Evolutionary conservation across 345 rosid genomes (phyloP).

Genomic region (Capsella bursapastoris): DNA sequence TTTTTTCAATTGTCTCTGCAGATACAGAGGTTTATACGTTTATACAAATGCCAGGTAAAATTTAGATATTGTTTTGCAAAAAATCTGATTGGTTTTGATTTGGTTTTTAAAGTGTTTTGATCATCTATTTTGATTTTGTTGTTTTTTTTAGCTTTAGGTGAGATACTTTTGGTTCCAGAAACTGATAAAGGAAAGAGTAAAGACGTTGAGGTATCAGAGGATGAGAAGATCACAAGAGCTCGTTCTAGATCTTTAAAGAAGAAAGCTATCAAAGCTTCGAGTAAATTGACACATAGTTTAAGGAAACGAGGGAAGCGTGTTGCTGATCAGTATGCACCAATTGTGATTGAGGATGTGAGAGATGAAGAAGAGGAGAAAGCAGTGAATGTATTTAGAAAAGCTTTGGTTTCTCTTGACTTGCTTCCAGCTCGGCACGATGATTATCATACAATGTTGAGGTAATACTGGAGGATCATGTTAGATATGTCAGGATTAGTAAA

Average conservation of each 20-base stretch:
- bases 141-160: conserved; percentile 43
- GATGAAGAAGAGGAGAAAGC: conserved; percentile 82
- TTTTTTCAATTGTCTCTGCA: background rate
- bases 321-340: conserved; percentile 45
- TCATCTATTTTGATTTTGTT: background rate
- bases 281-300: conserved; percentile 64
- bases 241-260: conserved; percentile 68
- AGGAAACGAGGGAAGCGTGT: conserved; percentile 77
- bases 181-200: conserved; percentile 50
- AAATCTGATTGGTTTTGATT: conserved; percentile 12
- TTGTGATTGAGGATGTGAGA: conserved; percentile 77
- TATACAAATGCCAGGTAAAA: conserved; percentile 59
- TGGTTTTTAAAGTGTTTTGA: background rate
- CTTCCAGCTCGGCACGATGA: conserved; percentile 80
- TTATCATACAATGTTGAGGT: conserved; percentile 96
- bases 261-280: conserved; percentile 83
- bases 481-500: background rate
- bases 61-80: background rate
- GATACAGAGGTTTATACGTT: conserved; percentile 28
- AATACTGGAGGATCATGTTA: background rate
- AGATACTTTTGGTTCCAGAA: conserved; percentile 49
- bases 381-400: conserved; percentile 68
- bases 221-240: conserved; percentile 58
- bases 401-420: conserved; percentile 63
- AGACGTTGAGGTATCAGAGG: conserved; percentile 66